Base-by-base conservation (phyloP, 768 basidiomycete species). In the Leucosporidium creatinivorum region DNA sequence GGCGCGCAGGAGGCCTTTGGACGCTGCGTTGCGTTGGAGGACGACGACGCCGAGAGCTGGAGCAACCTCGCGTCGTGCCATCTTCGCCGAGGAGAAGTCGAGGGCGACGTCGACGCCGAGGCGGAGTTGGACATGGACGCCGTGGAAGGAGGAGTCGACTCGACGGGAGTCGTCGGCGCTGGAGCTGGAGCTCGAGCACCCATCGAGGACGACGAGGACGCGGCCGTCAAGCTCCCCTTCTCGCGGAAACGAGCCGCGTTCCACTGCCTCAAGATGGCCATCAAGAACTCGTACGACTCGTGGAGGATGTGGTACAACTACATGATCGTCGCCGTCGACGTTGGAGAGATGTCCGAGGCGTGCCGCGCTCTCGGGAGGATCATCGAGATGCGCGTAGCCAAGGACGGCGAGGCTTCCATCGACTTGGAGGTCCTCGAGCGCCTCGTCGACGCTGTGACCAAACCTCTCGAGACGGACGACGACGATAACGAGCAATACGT, bases 221-320 rank as follows among this genome's bases (percentile, higher is more conserved):
- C 68, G 9, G 47, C n/a, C 17, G 68, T 70, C n/a, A 62, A 69
- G 33, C 69, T 77, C 1, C 77, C 80, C 15, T 80, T 78, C 75
- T 78, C 78, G 33, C 79, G 93, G 81, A 93, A 91, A 77, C 80
- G 87, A 56, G 84, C 92, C 52, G 96, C 96, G 1, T 96, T 91
- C 82, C 87, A 87, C 23, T 94, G 96, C 3, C 86, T 99, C 31
- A 87, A 89, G 72, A 89, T 91, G 68, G 93, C 96, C 2, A 83
- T 98, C 68, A 87, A 86, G 73, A 85, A 84, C 77, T 84, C 85
- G 58, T 89, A 91, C 77, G 87, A 90, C 31, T 93, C 92, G 75
- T 98, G 94, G 93, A 85, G 91, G 25, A 93, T 99, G 89, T 99
- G 96, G 96, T 83, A 83, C 68, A 99, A 99, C 81, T 98, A 93